phyloP scores from a whole-genome alignment of 208 protist genomes.

The Angomonas ambiguus region DNA sequence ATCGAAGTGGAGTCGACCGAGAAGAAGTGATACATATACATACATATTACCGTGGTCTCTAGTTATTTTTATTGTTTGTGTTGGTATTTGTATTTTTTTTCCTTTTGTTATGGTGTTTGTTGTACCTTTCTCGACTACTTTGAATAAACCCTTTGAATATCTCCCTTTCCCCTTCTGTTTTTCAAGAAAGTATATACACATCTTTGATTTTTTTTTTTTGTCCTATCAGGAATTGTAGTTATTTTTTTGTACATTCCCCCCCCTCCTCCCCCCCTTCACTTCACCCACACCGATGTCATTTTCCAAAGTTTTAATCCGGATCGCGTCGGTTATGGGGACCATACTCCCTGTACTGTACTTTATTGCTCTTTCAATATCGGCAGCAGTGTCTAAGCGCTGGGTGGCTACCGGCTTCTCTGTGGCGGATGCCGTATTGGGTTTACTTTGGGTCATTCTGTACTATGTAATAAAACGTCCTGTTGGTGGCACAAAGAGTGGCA shows the following conservation, averaged over 20 bases:
- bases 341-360: constrained; percentile 29
- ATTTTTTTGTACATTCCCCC: too few species aligned
- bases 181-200: not conserved
- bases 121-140: too few species aligned
- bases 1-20: constrained; percentile 36
- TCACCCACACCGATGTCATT: not conserved
- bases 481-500: not conserved
- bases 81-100: constrained; percentile 8
- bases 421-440: constrained; percentile 15
- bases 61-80: constrained; percentile 10
- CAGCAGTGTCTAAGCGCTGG: constrained; percentile 25
- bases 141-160: constrained; percentile 12
- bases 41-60: not conserved
- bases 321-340: not conserved
- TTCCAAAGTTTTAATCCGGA: not conserved
- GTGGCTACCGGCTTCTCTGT: constrained; percentile 23
- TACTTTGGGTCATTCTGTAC: constrained; percentile 10
- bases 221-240: not conserved
- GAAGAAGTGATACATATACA: constrained; percentile 3
- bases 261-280: too few species aligned
- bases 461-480: not conserved
- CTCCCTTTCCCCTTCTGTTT: constrained; percentile 11
- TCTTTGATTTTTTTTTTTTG: not conserved
- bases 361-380: constrained; percentile 28
- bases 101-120: constrained; percentile 9